Base-by-base conservation (phyloP, 805 yeast species). In the Candida incommunis region DNA sequence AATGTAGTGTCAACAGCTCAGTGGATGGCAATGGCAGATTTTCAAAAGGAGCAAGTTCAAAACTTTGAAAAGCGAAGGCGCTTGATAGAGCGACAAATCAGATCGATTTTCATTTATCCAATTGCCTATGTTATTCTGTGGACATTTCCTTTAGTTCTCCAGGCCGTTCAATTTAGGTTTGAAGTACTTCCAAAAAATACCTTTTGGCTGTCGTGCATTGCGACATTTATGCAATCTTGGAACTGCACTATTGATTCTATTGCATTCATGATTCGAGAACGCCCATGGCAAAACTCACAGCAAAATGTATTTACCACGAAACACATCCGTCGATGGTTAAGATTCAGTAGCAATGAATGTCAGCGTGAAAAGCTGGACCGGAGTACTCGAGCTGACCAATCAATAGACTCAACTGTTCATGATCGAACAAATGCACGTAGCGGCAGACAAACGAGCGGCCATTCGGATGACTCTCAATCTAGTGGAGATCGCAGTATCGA, bases 41-140 rank as follows among this genome's bases (percentile, higher is more conserved):
- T 82, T 47, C 84, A 80, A 49, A 68, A 68, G 26, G 80, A 79
- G 45, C 75, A 79, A 44, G 69, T 82, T 59, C 70, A 67, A 29
- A 71, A 71, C 48, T 78, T 85, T 59, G 72, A 80, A 48, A 64
- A 70, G 31, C 68, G 92, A 18, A 78, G 86, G 51, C 62, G 71
- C 23, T 71, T 74, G 49, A 82, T 87, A 43, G 77, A 80, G 57
- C 76, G 78, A 46, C 95, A 87, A 63, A 77, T 84, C 72, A 78
- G 78, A 54, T 70, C 80, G 25, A 80, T 87, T 42, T 85, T 87
- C 61, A 69, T 87, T 41, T 87, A 87, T 58, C 96, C 96, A 2
- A 64, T 81, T 37, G 81, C 94, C 2, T 87, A 85, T 60, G 69
- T 85, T 47, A 68, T 82, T 23, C 62, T 86, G 41, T 87, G 96